Evolutionary conservation across 108 stramenopile species (phyloP).

Genomic region (Cyclostephanos tholiformis): DNA sequence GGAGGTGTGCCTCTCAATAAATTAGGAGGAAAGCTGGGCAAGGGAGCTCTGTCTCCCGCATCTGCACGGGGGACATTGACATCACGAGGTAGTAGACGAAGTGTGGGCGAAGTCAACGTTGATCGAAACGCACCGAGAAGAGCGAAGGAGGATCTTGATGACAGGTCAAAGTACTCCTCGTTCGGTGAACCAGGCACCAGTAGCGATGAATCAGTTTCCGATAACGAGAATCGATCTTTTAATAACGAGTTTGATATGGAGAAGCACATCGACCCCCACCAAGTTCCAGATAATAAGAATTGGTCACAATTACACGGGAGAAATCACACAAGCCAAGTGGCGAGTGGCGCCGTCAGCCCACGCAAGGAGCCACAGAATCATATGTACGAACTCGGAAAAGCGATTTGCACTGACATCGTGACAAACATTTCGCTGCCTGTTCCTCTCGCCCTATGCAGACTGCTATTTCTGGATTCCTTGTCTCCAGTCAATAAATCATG

Average conservation of each 20-base stretch:
- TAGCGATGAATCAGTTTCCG: conserved; percentile 32
- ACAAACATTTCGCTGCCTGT: conserved; percentile 64
- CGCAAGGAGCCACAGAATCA: conserved; percentile 38
- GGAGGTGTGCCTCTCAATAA: conserved; percentile 61
- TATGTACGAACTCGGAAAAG: conserved; percentile 69
- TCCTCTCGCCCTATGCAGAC: conserved; percentile 73
- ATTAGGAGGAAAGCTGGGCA: conserved; percentile 48
- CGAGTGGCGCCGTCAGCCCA: conserved; percentile 2
- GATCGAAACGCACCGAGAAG: conserved; percentile 13
- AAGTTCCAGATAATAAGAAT: conserved; percentile 29
- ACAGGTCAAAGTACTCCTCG: conserved; percentile 41
- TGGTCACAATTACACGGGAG: conserved; percentile 48
- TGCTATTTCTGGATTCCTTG: conserved; percentile 72
- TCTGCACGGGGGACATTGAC: conserved; percentile 48
- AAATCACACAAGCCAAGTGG: conserved; percentile 29
- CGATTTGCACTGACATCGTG: conserved; percentile 65
- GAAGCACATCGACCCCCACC: conserved; percentile 20
- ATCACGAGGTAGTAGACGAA: conserved; percentile 2
- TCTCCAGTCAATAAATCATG: conserved; percentile 78
- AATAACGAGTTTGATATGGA: conserved; percentile 12
- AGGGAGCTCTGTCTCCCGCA: conserved; percentile 50
- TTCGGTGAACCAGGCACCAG: conserved; percentile 44
- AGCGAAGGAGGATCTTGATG: conserved; percentile 22
- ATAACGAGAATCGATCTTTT: conserved; percentile 12
- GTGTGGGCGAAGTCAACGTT: conserved; percentile 6